Evolutionary conservation across 441 rosid species (phyloP).

Genomic region (Populus hybrid): DNA sequence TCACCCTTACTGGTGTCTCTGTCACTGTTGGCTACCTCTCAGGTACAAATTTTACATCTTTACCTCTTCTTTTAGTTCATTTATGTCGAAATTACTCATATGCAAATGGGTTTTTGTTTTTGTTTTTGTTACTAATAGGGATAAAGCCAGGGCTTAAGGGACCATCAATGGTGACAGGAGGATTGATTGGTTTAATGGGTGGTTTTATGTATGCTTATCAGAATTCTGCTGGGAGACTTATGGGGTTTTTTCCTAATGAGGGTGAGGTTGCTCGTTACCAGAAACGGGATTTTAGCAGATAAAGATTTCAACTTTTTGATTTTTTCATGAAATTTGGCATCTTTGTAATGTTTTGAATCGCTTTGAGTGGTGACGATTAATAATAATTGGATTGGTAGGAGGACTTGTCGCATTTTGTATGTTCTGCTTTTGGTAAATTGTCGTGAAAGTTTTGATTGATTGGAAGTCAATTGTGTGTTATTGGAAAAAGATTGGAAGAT

Average conservation of each 20-base stretch:
- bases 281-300: no score
- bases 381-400: no score
- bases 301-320: no score
- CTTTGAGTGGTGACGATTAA: no score
- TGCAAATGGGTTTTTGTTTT: neutral
- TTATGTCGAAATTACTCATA: neutral
- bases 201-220: slow-evolving; percentile 99
- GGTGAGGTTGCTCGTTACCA: slow-evolving; percentile 59
- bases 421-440: no score
- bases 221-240: slow-evolving; percentile 88
- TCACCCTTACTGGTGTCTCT: slow-evolving; percentile 72
- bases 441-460: no score
- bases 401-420: no score
- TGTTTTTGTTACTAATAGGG: slow-evolving; percentile 36
- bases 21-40: slow-evolving; percentile 97
- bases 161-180: slow-evolving; percentile 94
- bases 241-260: slow-evolving; percentile 92
- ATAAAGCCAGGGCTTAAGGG: slow-evolving; percentile 81
- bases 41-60: slow-evolving; percentile 29
- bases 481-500: no score
- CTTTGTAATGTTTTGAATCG: no score
- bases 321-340: no score
- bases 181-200: slow-evolving; percentile 89
- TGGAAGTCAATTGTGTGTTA: no score
- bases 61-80: neutral